A percentile compares a stretch with the other conserved stretches of the same genome.
Conservation (phyloP, 768 basidiomycete species). For the Suillus subalutaceus region DNA sequence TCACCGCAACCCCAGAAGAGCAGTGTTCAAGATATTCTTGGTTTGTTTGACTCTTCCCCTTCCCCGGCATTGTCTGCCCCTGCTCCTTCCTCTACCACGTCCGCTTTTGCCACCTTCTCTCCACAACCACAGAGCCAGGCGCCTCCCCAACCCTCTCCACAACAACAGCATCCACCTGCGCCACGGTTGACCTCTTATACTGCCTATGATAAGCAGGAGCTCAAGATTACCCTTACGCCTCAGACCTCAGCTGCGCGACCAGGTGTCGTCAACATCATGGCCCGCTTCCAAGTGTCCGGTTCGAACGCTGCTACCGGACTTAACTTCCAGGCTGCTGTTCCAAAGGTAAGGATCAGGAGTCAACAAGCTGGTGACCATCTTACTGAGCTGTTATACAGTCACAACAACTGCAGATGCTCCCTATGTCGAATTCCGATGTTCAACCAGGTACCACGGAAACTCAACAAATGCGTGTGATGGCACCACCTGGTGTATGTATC, state of each 20-base stretch:
- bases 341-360: constrained; percentile 62
- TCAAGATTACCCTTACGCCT: constrained; percentile 89
- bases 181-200: constrained; percentile 72
- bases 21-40: constrained; percentile 88
- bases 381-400: constrained; percentile 54
- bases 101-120: constrained; percentile 36
- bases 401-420: constrained; percentile 96
- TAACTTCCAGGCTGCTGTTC: constrained; percentile 97
- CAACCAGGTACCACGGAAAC: constrained; percentile 82
- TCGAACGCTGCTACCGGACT: constrained; percentile 57
- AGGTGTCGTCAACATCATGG: constrained; percentile 90
- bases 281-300: constrained; percentile 78
- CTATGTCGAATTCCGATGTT: constrained; percentile 89
- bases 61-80: constrained; percentile 31
- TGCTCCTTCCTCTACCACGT: constrained; percentile 15
- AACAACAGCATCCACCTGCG: constrained; percentile 39
- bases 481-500: constrained; percentile 77
- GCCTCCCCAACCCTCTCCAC: constrained; percentile 36
- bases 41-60: constrained; percentile 71
- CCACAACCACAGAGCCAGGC: constrained; percentile 42
- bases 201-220: constrained; percentile 90
- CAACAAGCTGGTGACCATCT: constrained; percentile 6
- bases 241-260: constrained; percentile 79
- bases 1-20: constrained; percentile 53
- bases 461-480: constrained; percentile 92